These are phyloP conservation scores for Bombardia bombarda DNA, from an alignment of 495 filamentous ascomycete species.

Conservation along the genomic window DNA sequence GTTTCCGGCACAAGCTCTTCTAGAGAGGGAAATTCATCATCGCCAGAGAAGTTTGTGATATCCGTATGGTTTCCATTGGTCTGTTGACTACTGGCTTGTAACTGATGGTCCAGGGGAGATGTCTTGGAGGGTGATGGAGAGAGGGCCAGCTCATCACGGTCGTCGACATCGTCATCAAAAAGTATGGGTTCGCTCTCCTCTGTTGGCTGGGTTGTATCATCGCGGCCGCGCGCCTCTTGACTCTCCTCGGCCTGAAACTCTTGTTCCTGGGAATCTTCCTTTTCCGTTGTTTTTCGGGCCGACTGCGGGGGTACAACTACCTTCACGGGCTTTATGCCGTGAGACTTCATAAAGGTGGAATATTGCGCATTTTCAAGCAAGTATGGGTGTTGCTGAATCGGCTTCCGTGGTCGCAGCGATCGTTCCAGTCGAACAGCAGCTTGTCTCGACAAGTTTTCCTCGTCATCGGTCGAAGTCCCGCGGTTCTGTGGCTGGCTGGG, in stretches of 20 bases:
- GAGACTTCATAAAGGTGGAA: constrained; percentile 47
- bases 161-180: constrained; percentile 13
- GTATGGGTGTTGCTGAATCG: constrained; percentile 71
- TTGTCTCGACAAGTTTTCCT: constrained; percentile 14
- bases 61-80: constrained; percentile 19
- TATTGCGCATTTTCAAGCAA: constrained; percentile 61
- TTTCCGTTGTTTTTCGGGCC: constrained; percentile 14
- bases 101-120: constrained; percentile 7
- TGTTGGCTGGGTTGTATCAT: constrained; percentile 13
- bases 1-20: constrained; percentile 15
- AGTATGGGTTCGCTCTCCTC: constrained; percentile 23
- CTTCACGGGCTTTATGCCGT: constrained; percentile 56
- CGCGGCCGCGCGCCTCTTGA: constrained; percentile 20
- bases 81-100: constrained; percentile 17
- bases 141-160: constrained; percentile 21
- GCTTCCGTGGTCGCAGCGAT: constrained; percentile 58
- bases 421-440: constrained; percentile 22
- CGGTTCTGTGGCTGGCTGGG: neutral
- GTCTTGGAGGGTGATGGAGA: constrained; percentile 22
- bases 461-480: neutral
- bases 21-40: constrained; percentile 32
- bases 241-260: constrained; percentile 44
- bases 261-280: constrained; percentile 42
- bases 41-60: constrained; percentile 21
- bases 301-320: constrained; percentile 30